Base-by-base conservation (phyloP, 441 rosid genomes). In the Populus hybrid region DNA sequence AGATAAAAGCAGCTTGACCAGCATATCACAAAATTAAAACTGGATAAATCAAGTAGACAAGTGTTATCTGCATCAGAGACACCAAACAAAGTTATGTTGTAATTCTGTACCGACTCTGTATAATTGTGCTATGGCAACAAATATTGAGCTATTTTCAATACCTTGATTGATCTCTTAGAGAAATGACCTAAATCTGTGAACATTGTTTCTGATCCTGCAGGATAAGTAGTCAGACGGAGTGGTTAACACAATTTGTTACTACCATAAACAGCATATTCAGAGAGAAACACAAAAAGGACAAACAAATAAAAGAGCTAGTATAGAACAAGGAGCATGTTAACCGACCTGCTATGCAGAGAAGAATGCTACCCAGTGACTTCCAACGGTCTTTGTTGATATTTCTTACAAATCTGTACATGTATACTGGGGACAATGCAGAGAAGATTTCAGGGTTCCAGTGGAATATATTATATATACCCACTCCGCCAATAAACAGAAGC, bases 141-240 rank as follows among this genome's bases (percentile, higher is more conserved):
- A 30, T 16, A 4, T n/a, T 10, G 23, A 77, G 80, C 24, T 19
- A 69, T 50, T 38, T 75, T 69, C 2, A 57, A 61, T 76, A 87
- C 95, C 91, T 84, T 85, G 70, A 91, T 85, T 2, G 95, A 87
- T 79, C 76, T 87, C 84, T 75, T 86, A 0, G 95, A 89, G 80
- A 91, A 91, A 82, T 89, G 95, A 38, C 95, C 95, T 8, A 91
- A 73, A 85, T 91, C 87, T 5, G 91, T 91, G 77, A 88, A 91
- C 90, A 89, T 89, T 73, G 93, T 88, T 81, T 91, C 95, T 34
- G 92, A 85, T 70, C 95, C 93, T 89, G 89, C 50, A 75, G 61
- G 38, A 38, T 21, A 42, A 32, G 32, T 24, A 57, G 28, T 66
- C 36, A 23, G 66, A 8, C 7, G 10, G 30, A 65, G 23, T 26